Percentiles rank a stretch among this genome's conserved stretches.
Conservation (phyloP, 306 rosid species). For the Benincasa hispida region DNA sequence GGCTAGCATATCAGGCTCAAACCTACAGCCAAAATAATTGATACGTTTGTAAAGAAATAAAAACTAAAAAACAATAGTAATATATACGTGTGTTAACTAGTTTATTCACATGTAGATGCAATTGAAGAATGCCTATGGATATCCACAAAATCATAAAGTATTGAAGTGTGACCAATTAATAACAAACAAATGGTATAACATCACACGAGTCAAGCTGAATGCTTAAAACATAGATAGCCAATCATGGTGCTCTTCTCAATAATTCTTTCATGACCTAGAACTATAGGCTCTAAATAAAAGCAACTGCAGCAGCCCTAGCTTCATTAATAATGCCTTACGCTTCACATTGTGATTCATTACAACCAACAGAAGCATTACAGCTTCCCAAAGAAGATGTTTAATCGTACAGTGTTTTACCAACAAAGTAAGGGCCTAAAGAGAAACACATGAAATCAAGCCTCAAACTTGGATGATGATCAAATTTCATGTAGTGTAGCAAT, state of each 20-base stretch:
- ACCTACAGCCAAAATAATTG: slow-evolving; percentile 44
- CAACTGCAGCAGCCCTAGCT: neutral
- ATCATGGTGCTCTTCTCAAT: neutral
- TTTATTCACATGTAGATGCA: neutral
- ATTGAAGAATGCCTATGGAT: neutral
- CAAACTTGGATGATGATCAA: neutral
- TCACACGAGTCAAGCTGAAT: neutral
- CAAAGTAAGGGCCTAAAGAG: neutral
- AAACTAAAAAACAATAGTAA: neutral
- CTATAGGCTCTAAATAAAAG: neutral
- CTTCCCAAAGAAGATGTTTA: neutral
- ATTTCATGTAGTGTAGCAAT: neutral
- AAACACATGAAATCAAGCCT: neutral
- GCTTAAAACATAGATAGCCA: neutral
- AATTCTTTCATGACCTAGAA: neutral
- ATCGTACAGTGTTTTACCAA: neutral
- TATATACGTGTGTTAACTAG: neutral
- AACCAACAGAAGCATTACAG: neutral
- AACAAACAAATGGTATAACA: neutral
- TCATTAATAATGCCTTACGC: no score
- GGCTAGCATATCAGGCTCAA: slow-evolving; percentile 99
- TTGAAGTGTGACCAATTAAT: neutral
- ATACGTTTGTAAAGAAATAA: neutral
- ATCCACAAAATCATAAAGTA: neutral
- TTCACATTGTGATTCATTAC: neutral